Evolutionary conservation across 192 early-diverging fungal genomes (phyloP), one percentile per base, ranked within the genome.

Genomic region (Chytriomyces sp.): DNA sequence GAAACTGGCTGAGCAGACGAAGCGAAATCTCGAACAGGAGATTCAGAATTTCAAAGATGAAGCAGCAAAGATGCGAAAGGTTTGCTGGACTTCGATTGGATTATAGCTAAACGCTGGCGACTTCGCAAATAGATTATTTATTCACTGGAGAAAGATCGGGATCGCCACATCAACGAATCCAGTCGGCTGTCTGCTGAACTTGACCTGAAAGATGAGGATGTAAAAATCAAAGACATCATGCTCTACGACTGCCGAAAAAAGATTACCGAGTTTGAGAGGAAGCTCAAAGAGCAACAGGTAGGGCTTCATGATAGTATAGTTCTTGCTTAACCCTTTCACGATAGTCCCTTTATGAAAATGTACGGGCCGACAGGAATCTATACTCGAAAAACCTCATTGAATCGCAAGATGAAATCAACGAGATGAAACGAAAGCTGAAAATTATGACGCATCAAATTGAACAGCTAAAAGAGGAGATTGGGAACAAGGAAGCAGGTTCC

Each of bases 371-470:
- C 28, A 75, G 89, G 45, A 90, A 90, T 60, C 59, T 89, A 20
- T 89, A 89, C 72, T 87, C 87, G 44, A 89, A 88, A 61, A 89
- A 88, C 72, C 80, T 88, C 2, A 79, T 90, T 68, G 89, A 90
- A 76, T 72, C 84, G 13, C 85, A 90, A 71, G 89, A 89, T 64
- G 89, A 90, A 72, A 87, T 89, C 61, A 83, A 74, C n/a, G 89
- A 90, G 64, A 89, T 87, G 84, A 86, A 87, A 77, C 76, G 87
- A 43, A 90, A 90, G 69, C 65, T 87, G 45, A 90, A 90, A 73
- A 90, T 90, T 46, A 86, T 90, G 87, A 79, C 63, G 8, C 89
- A 90, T 75, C 89, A 90, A 66, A 82, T 90, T 20, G 87, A 89
- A 67, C 89, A 90, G 80, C 75, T 89, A 1, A 90, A 90, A 67